Conservation (phyloP, 2,329 filamentous ascomycete species). For the Alternaria conjuncta region DNA sequence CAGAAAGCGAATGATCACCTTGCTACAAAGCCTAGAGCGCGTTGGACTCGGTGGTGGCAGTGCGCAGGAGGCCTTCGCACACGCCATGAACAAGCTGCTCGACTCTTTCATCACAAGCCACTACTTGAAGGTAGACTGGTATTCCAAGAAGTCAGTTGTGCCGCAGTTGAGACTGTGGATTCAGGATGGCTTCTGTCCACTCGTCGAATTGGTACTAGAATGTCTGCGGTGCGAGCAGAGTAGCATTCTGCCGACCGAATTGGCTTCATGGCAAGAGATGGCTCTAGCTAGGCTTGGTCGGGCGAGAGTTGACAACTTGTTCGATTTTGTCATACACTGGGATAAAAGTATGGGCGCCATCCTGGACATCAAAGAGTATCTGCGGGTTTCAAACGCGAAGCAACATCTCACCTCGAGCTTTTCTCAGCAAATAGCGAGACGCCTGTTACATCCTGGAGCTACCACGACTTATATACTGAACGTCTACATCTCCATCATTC, state of each 20-base stretch:
- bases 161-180: slow-evolving; percentile 70
- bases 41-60: slow-evolving; percentile 73
- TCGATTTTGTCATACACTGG: slow-evolving; percentile 81
- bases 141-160: slow-evolving; percentile 62
- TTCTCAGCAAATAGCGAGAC: slow-evolving; percentile 67
- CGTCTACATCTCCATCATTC: slow-evolving; percentile 80
- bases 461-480: slow-evolving; percentile 78
- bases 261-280: slow-evolving; percentile 74
- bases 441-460: slow-evolving; percentile 75
- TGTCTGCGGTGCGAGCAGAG: slow-evolving; percentile 41
- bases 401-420: slow-evolving; percentile 74
- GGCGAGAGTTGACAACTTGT: slow-evolving; percentile 73
- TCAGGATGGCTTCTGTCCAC: slow-evolving; percentile 68
- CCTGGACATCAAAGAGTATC: slow-evolving; percentile 73
- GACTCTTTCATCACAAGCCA: slow-evolving; percentile 66
- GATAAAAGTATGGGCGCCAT: slow-evolving; percentile 73
- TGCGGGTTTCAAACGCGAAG: slow-evolving; percentile 72
- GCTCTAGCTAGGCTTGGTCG: slow-evolving; percentile 72
- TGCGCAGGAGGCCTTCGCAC: slow-evolving; percentile 74
- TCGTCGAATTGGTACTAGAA: slow-evolving; percentile 67
- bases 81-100: slow-evolving; percentile 72
- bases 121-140: slow-evolving; percentile 68
- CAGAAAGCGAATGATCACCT: slow-evolving; percentile 59
- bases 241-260: slow-evolving; percentile 49
- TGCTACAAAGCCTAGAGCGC: slow-evolving; percentile 66